Evolutionary conservation across 352 stramenopile species (phyloP), one percentile per base, ranked within the genome.

Genomic region (Phytophthora sp.): DNA sequence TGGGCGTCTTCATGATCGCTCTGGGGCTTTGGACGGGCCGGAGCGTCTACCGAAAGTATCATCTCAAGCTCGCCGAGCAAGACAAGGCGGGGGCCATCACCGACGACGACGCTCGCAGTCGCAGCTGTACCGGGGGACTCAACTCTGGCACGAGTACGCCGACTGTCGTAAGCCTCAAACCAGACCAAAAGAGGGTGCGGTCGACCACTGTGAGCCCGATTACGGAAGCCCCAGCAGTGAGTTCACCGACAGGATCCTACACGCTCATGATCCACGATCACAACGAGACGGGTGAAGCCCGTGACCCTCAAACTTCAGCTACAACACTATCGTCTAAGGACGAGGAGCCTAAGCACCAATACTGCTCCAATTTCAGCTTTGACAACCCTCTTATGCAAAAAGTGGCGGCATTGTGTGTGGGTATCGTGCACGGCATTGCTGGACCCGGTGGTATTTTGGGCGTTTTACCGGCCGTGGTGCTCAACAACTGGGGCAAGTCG

Each of bases 401-500:
- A 27, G 4, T 52, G 18, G 20, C 36, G 29, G 89, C 93, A 23
- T 39, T 97, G 9, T 53, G 84, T 18, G 82, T 94, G 15, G 93
- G 93, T 24, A 80, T 98, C 35, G 65, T 98, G 24, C 92, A 98
- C 63, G 94, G 94, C 13, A 63, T 98, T 6, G 90, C 94, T 4
- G 85, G 85, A 8, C 81, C 85, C 0, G 85, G 85, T n/a, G 84
- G 89, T 76, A 33, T 81, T 93, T 96, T 52, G 85, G 90, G 46
- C 42, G 86, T 98, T 12, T 81, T 98, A 13, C 93, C 93, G 0
- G 90, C 67, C 13, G 62, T 75, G 7, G 61, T 75, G 38, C 21
- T 75, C 15, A 71, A 75, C 26, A 57, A 75, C 90, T 84, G 73
- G 70, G 42, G 52, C 53, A 84, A 95, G 38, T 94, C 88, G 29